A percentile compares a stretch with the other conserved stretches of the same genome.
These are phyloP conservation scores for Debaryomyces psychrophilus DNA, from an alignment of 1,139 yeast genomes.

Conservation along the genomic window DNA sequence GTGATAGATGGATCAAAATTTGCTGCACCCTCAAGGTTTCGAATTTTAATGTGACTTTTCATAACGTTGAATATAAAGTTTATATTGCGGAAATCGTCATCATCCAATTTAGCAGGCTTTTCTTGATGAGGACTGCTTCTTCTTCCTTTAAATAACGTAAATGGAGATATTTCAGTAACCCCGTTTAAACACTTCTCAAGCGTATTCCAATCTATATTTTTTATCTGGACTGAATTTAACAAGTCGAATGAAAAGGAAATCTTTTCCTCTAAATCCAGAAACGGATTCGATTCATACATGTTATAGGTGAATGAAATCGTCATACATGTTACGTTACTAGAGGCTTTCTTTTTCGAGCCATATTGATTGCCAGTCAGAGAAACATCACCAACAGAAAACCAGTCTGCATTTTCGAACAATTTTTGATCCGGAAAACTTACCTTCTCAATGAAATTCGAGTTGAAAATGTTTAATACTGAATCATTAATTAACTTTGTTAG, in stretches of 20 bases:
- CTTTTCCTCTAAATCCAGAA: constrained; percentile 27
- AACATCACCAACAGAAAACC: constrained; percentile 21
- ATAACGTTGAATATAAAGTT: constrained; percentile 36
- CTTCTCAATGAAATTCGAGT: constrained; percentile 13
- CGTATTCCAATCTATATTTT: constrained; percentile 21
- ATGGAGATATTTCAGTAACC: constrained; percentile 30
- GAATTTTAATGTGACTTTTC: constrained; percentile 33
- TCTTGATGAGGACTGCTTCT: not conserved
- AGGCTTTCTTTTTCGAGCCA: not conserved
- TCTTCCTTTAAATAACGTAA: constrained; percentile 30
- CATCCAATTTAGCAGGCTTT: constrained; percentile 13
- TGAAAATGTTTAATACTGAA: constrained; percentile 17
- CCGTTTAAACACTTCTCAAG: constrained; percentile 37
- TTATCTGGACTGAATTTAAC: constrained; percentile 27
- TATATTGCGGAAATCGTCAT: constrained; percentile 37
- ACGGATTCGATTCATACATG: constrained; percentile 39
- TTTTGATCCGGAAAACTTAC: constrained; percentile 21
- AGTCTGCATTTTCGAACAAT: constrained; percentile 10
- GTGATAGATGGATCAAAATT: constrained; percentile 11
- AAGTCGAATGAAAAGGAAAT: constrained; percentile 35
- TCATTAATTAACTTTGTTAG: constrained; percentile 15
- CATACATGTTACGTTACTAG: constrained; percentile 29
- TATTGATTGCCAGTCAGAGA: not conserved
- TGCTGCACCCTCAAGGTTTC: constrained; percentile 40
- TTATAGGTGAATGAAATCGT: constrained; percentile 40